Conservation (phyloP, 805 yeast genomes). For the Phaffomyces opuntiae region DNA sequence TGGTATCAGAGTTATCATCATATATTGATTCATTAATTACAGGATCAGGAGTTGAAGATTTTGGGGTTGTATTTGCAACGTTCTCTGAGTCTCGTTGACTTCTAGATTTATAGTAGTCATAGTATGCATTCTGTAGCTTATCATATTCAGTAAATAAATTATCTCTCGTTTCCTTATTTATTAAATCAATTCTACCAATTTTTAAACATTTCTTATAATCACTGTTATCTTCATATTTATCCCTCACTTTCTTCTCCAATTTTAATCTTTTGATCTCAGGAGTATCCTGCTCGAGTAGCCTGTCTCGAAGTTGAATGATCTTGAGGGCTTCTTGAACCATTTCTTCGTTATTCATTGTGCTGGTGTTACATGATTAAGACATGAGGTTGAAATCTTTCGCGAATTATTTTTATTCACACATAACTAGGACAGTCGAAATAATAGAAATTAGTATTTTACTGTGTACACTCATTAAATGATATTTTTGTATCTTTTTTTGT, state of each 20-base stretch:
- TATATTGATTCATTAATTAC: too few relatives aligned
- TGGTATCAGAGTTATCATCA: background rate
- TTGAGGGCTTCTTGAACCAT: constrained; percentile 10
- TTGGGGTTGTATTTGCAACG: background rate
- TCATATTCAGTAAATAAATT: constrained; percentile 11
- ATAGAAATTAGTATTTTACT: too few relatives aligned
- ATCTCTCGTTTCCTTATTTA: constrained; percentile 12
- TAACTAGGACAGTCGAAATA: too few relatives aligned
- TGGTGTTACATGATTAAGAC: background rate
- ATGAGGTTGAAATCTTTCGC: background rate
- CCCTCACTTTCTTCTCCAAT: constrained; percentile 17
- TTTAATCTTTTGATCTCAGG: constrained; percentile 8
- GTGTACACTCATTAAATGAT: too few relatives aligned
- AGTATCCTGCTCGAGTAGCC: constrained; percentile 3
- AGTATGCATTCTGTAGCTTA: constrained; percentile 11
- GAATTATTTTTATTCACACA: background rate
- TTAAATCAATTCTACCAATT: constrained; percentile 22
- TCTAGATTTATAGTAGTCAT: constrained; percentile 18
- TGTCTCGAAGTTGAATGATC: constrained; percentile 14
- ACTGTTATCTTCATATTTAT: constrained; percentile 12
- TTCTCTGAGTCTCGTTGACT: constrained; percentile 14
- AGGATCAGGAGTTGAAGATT: background rate
- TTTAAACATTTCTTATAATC: constrained; percentile 16
- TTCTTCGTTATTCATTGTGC: constrained; percentile 1
- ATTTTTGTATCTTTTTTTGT: background rate